Evolutionary conservation across 306 rosid species (phyloP).

Genomic region (Cicer arietinum): DNA sequence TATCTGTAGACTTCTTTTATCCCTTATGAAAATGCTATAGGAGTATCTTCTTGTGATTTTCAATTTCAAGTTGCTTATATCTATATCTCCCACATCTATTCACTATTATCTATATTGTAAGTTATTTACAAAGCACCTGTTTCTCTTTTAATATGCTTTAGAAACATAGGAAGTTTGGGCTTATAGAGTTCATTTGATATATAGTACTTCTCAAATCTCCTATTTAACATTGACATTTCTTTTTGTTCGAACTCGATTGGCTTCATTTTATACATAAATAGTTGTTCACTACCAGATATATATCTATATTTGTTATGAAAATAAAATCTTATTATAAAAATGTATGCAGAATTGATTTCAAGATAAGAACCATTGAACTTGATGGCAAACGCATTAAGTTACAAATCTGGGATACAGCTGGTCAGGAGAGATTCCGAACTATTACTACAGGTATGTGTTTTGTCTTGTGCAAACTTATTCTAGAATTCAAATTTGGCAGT

Average conservation of each 20-base stretch:
- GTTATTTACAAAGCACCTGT: not conserved
- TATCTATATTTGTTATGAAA: slow-evolving; percentile 11
- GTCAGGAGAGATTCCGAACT: slow-evolving; percentile 87
- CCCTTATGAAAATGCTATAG: slow-evolving; percentile 7
- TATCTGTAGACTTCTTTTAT: slow-evolving; percentile 29
- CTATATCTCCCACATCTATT: not conserved
- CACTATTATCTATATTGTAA: not conserved
- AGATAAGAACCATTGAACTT: slow-evolving; percentile 88
- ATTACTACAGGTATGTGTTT: slow-evolving; percentile 72
- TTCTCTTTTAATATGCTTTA: slow-evolving; percentile 36
- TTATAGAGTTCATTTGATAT: slow-evolving; percentile 10
- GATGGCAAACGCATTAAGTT: slow-evolving; percentile 79
- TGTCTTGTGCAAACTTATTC: slow-evolving; percentile 27
- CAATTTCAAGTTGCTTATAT: slow-evolving; percentile 8
- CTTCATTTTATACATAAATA: slow-evolving; percentile 33
- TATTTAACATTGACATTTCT: slow-evolving; percentile 10
- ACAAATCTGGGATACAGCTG: slow-evolving; percentile 95
- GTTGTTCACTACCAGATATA: slow-evolving; percentile 21
- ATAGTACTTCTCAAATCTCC: slow-evolving; percentile 8
- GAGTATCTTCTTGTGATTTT: slow-evolving; percentile 23
- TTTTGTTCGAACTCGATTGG: slow-evolving; percentile 14
- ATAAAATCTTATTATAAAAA: slow-evolving; percentile 23
- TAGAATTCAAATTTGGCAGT: slow-evolving; percentile 9
- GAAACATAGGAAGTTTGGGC: slow-evolving; percentile 16
- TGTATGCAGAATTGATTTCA: slow-evolving; percentile 76